Evolutionary conservation across 768 basidiomycete species (phyloP).

Genomic region (Lactifluus rugatus): DNA sequence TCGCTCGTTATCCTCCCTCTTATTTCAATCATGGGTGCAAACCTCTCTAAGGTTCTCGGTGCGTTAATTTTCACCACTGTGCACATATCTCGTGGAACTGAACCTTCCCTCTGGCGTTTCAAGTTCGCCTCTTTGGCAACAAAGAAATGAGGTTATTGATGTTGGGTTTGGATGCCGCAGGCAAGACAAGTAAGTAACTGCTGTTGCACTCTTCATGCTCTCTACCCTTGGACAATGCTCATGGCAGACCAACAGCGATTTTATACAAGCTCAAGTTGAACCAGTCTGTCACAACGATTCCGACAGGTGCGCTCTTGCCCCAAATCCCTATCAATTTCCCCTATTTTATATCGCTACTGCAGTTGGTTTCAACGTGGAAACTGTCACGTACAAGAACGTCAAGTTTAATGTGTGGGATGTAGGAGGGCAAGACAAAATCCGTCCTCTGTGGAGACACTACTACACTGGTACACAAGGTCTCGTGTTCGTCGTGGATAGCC

Average conservation of each 20-base stretch:
- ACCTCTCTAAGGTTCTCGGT: constrained; percentile 80
- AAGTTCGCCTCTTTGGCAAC: constrained; percentile 93
- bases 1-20: constrained; percentile 52
- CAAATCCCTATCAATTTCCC: background rate
- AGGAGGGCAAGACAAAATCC: constrained; percentile 99
- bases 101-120: constrained; percentile 5
- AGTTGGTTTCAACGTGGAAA: constrained; percentile 99
- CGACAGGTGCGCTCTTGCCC: constrained; percentile 55
- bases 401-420: constrained; percentile 96
- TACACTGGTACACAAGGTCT: constrained; percentile 98
- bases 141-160: constrained; percentile 98
- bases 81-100: background rate
- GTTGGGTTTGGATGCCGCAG: constrained; percentile 95
- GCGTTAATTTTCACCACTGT: constrained; percentile 20
- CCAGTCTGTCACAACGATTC: constrained; percentile 97
- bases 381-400: constrained; percentile 98
- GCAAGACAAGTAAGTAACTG: constrained; percentile 80
- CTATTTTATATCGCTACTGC: background rate
- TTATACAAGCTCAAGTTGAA: constrained; percentile 98
- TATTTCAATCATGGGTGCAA: constrained; percentile 64
- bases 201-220: constrained; percentile 11
- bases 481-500: constrained; percentile 96
- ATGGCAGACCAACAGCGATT: constrained; percentile 53
- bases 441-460: constrained; percentile 97
- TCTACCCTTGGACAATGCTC: background rate